Percentiles rank a stretch among this genome's conserved stretches.
Evolutionary conservation across 164 flowering plant species (phyloP).

Genomic region (Protea cynaroides): DNA sequence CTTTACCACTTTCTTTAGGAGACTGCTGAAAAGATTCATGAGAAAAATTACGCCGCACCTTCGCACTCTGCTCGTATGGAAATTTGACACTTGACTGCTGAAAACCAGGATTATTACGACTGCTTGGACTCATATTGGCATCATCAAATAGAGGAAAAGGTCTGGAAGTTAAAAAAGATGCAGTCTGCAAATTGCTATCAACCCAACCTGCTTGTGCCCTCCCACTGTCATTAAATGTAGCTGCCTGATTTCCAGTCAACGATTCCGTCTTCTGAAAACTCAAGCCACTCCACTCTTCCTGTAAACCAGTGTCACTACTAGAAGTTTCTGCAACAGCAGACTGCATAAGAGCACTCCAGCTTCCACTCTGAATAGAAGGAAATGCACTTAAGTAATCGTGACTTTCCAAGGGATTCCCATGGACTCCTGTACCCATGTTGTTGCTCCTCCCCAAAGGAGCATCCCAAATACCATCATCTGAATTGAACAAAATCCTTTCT

Average conservation of each 20-base stretch:
- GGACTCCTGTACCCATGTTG: slow-evolving; percentile 28
- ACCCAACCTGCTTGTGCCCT: slow-evolving; percentile 39
- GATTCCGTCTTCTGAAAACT: slow-evolving; percentile 53
- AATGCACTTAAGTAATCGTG: slow-evolving; percentile 30
- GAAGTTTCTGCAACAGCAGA: slow-evolving; percentile 91
- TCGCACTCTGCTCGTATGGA: slow-evolving; percentile 27
- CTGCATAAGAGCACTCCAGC: slow-evolving; percentile 97
- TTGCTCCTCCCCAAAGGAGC: slow-evolving; percentile 30
- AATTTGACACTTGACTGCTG: slow-evolving; percentile 27
- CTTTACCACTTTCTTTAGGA: slow-evolving; percentile 27
- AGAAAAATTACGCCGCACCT: slow-evolving; percentile 21
- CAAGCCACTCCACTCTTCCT: slow-evolving; percentile 84
- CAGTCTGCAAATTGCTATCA: slow-evolving; percentile 36
- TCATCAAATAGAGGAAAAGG: slow-evolving; percentile 26
- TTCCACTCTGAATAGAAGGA: slow-evolving; percentile 70
- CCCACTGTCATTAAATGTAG: slow-evolving; percentile 32
- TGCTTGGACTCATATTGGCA: slow-evolving; percentile 24
- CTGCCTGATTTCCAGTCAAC: slow-evolving; percentile 40
- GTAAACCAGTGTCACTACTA: slow-evolving; percentile 59
- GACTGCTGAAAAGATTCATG: slow-evolving; percentile 31
- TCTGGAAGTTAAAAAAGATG: slow-evolving; percentile 38
- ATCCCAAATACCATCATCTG: slow-evolving; percentile 58
- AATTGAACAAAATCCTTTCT: slow-evolving; percentile 54
- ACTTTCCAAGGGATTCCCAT: slow-evolving; percentile 30
- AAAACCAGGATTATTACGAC: slow-evolving; percentile 26